phyloP scores from a whole-genome alignment of 106 monocot species.

The Dendrobium huoshanense region DNA sequence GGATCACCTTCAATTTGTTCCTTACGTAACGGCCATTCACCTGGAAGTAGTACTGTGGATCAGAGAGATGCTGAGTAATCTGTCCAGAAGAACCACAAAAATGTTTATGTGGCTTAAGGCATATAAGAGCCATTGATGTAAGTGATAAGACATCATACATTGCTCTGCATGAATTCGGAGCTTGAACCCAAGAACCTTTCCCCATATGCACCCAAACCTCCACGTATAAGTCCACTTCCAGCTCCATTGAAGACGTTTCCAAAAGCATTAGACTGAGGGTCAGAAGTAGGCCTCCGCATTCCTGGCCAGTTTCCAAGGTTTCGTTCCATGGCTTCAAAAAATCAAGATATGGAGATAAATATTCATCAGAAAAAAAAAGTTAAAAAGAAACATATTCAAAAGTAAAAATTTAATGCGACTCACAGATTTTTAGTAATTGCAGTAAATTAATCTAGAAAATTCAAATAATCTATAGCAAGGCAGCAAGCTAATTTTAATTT shows the following conservation, averaged over 20 bases:
- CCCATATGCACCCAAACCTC: slow-evolving; percentile 35
- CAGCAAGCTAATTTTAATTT: too few relatives aligned
- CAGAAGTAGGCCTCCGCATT: slow-evolving; percentile 7
- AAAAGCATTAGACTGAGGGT: slow-evolving; percentile 24
- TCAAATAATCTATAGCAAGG: too few relatives aligned
- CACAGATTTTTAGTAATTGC: too few relatives aligned
- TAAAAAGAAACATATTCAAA: too few relatives aligned
- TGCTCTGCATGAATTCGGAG: slow-evolving; percentile 54
- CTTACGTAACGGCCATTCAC: slow-evolving; percentile 41
- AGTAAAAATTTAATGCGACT: too few relatives aligned
- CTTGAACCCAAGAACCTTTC: slow-evolving; percentile 42
- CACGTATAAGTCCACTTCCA: slow-evolving; percentile 40
- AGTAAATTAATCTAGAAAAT: too few relatives aligned
- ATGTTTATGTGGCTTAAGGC: not conserved
- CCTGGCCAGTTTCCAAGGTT: slow-evolving; percentile 11
- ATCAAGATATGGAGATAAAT: too few relatives aligned
- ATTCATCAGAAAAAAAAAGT: too few relatives aligned
- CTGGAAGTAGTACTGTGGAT: slow-evolving; percentile 49
- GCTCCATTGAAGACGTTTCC: slow-evolving; percentile 31
- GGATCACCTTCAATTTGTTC: slow-evolving; percentile 39
- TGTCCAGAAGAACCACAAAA: slow-evolving; percentile 13
- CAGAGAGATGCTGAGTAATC: slow-evolving; percentile 38
- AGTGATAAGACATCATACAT: slow-evolving; percentile 15
- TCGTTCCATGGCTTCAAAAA: slow-evolving; percentile 11
- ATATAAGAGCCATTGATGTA: not conserved